Base-by-base conservation (phyloP, 331 rosid genomes). In the Rosa hybrid region DNA sequence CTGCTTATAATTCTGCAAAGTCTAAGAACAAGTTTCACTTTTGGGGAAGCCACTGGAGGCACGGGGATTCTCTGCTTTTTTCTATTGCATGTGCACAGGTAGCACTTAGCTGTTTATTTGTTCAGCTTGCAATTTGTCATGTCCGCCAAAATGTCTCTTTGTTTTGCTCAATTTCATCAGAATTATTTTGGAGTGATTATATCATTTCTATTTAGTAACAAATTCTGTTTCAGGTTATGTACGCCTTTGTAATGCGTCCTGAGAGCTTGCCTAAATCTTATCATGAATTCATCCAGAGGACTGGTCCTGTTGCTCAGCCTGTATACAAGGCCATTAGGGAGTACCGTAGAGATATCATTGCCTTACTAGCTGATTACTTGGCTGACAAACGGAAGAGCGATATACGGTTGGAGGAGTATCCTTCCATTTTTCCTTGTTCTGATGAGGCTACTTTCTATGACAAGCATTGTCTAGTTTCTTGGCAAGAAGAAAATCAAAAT, bases 31-130 rank as follows among this genome's bases (percentile, higher is more conserved):
- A 90, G 90, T 94, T 94, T 83, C 98, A 92, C 89, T 87, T 94
- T 67, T 92, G 98, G 98, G 98, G 98, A 85, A 94, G 98, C 86
- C 96, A 91, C 80, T 94, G 97, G 98, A 88, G 92, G 81, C 98
- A 92, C 80, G 98, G 98, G 23, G 98, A 94, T 86, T 90, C 98
- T 77, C 85, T 92, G 82, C 96, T 94, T 67, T 94, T 94, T 87
- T 87, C 93, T 76, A 13, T 94, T 78, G 90, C 98, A 83, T 94
- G 98, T 83, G 98, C 98, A 13, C 98, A 94, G 97, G 98, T 94
- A 86, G 56, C 59, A 46, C 1, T 27, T 27, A 27, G 27, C 27
- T 27, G 82, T 27, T 60, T 64, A 3, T 74, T 49, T 77, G 74
- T 76, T 41, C 34, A 59, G 46, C 30, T 59, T 72, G 9, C 68